Conservation (phyloP, 345 rosid species). For the Dovyalis caffra region DNA sequence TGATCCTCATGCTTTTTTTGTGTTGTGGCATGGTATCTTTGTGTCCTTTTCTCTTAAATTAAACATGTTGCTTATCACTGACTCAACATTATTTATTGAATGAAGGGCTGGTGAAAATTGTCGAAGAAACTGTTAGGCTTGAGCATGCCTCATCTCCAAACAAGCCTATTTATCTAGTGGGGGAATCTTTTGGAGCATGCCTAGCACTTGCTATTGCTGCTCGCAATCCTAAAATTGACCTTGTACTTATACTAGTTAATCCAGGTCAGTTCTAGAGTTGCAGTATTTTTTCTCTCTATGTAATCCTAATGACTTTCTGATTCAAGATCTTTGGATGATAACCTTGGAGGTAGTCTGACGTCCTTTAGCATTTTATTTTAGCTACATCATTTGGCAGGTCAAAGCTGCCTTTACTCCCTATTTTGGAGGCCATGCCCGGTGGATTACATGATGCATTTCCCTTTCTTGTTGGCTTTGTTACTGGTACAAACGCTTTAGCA, state of each 20-base stretch:
- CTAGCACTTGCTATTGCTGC: slow-evolving; percentile 85
- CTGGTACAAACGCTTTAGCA: not conserved
- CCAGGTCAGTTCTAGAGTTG: slow-evolving; percentile 53
- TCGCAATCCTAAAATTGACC: slow-evolving; percentile 58
- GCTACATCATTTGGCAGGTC: slow-evolving; percentile 83
- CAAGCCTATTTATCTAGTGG: slow-evolving; percentile 78
- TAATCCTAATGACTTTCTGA: slow-evolving; percentile 1
- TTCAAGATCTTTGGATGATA: not conserved
- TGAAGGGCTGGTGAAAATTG: slow-evolving; percentile 57
- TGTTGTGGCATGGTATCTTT: not conserved
- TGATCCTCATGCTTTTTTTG: not conserved
- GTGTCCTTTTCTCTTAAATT: not conserved
- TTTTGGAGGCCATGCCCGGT: not conserved
- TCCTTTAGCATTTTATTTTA: slow-evolving; percentile 28
- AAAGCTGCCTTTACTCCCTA: slow-evolving; percentile 39
- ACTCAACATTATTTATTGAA: not conserved
- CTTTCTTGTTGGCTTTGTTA: not conserved
- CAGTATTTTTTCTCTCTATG: slow-evolving; percentile 8
- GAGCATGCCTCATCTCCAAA: slow-evolving; percentile 53
- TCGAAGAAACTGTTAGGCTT: slow-evolving; percentile 56
- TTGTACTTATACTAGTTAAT: slow-evolving; percentile 61
- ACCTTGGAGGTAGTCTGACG: slow-evolving; percentile 21
- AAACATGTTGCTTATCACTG: not conserved
- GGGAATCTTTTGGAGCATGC: slow-evolving; percentile 94
- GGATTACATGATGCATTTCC: not conserved